Evolutionary conservation across 2,329 filamentous ascomycete species (phyloP).

Genomic region (Shiraia bambusicola): DNA sequence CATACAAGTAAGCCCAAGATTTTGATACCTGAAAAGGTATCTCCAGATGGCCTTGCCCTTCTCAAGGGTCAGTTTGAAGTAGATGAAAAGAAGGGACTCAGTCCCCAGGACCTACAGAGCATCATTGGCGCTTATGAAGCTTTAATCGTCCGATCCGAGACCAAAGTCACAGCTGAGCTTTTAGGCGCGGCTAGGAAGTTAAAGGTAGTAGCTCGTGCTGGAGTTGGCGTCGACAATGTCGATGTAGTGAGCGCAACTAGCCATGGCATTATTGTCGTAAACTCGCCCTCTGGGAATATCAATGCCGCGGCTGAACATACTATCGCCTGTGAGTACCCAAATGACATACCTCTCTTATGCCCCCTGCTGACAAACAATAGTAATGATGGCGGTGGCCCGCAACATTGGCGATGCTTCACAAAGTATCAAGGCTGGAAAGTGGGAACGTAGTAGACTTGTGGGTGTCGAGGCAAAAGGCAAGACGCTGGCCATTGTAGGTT

Average conservation of each 20-base stretch:
- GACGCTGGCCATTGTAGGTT: constrained; percentile 72
- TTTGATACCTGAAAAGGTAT: constrained; percentile 78
- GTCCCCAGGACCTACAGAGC: constrained; percentile 62
- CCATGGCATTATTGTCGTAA: constrained; percentile 76
- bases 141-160: constrained; percentile 78
- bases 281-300: constrained; percentile 77
- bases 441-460: constrained; percentile 73
- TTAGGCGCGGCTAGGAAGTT: constrained; percentile 67
- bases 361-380: constrained; percentile 32
- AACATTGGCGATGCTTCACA: constrained; percentile 71
- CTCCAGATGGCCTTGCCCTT: constrained; percentile 72
- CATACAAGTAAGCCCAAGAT: constrained; percentile 52
- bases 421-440: constrained; percentile 69
- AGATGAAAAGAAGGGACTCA: constrained; percentile 65
- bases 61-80: constrained; percentile 68
- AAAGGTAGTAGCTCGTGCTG: constrained; percentile 76
- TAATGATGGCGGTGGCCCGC: constrained; percentile 72
- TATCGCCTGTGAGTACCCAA: constrained; percentile 51
- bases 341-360: neutral
- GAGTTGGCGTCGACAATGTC: constrained; percentile 80
- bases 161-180: constrained; percentile 71
- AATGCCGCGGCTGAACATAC: constrained; percentile 79
- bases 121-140: constrained; percentile 73
- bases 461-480: constrained; percentile 79
- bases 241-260: constrained; percentile 71